Evolutionary conservation across 352 stramenopile species (phyloP), one percentile per base, ranked within the genome.

Genomic region (Phytophthora aleatoria): DNA sequence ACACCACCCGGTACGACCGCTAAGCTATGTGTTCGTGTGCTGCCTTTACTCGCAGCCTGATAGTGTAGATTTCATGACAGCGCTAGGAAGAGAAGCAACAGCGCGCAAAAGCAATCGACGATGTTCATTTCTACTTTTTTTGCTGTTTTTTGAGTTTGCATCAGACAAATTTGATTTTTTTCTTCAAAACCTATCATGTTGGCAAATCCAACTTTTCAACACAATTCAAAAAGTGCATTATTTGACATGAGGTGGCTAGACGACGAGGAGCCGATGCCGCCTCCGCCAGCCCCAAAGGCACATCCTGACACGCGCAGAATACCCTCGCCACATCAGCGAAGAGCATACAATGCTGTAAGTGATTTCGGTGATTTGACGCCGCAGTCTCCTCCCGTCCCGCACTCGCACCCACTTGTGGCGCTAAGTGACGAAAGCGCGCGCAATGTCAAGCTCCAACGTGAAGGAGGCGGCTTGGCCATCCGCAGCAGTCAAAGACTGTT

Each of bases 1-100:
- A 79, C 28, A 45, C 64, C 44, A 73, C 60, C 5, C 82, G 80
- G 54, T 91, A 89, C 57, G 80, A 91, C 39, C 79, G 80, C 36
- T 89, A 86, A 71, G 28, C 20, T 42, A n/a, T 35, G n/a, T 35
- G 48, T 31, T 59, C 56, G 20, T 53, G 24, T 50, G 53, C 45
- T 57, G 48, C 27, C 12, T 27, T 45, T 48, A 60, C 33, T 35
- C 27, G 30, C 42, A 65, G 51, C 43, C 13, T 61, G 28, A 73
- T 73, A 70, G 68, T 69, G 63, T 67, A 73, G 67, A 65, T 49
- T 73, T 65, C 52, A 50, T 63, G 64, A 61, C 53, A 50, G 55
- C 62, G 54, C 58, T 60, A 68, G 44, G 64, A 67, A 52, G 43
- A 67, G 41, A 66, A 62, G 41, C 38, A 54, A 20, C 20, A 20